phyloP scores from a whole-genome alignment of 2,329 filamentous ascomycete genomes.

The Aspergillus sp. region DNA sequence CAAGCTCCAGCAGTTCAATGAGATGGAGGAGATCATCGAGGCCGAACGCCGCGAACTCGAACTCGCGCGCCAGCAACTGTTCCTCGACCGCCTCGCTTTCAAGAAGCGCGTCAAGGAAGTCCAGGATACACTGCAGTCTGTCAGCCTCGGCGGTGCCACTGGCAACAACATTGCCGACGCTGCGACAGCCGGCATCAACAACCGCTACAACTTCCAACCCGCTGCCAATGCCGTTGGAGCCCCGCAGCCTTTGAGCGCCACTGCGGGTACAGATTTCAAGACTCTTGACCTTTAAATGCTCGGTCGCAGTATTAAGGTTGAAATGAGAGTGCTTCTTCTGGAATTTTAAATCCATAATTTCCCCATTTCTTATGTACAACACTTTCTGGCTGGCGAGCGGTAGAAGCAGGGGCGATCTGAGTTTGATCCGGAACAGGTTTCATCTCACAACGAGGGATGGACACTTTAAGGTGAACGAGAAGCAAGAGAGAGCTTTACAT shows the following conservation, averaged over 20 bases:
- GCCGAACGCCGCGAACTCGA: conserved; percentile 93
- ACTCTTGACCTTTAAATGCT: conserved; percentile 44
- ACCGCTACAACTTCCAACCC: conserved; percentile 48
- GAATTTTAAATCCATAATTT: conserved; percentile 5
- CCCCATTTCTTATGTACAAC: conserved; percentile 7
- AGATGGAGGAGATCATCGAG: conserved; percentile 90
- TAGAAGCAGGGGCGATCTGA: not conserved
- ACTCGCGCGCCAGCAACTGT: conserved; percentile 86
- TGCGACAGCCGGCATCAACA: conserved; percentile 41
- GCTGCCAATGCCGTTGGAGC: conserved; percentile 35
- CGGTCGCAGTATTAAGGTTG: conserved; percentile 2
- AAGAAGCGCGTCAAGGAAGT: conserved; percentile 84
- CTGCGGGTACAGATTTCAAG: conserved; percentile 47
- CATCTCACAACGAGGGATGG: no score
- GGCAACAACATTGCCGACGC: conserved; percentile 45
- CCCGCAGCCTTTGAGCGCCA: conserved; percentile 45
- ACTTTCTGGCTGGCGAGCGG: conserved; percentile 3
- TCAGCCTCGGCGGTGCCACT: conserved; percentile 47
- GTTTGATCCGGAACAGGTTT: no score
- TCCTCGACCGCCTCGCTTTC: conserved; percentile 88
- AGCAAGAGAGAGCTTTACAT: not conserved
- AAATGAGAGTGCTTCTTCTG: not conserved
- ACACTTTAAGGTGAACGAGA: not conserved
- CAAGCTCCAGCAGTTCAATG: conserved; percentile 93
- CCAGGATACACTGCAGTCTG: conserved; percentile 68